Evolutionary conservation across 495 filamentous ascomycete species (phyloP), one percentile per base, ranked within the genome.

Genomic region (Astrothelium macrocarpum): DNA sequence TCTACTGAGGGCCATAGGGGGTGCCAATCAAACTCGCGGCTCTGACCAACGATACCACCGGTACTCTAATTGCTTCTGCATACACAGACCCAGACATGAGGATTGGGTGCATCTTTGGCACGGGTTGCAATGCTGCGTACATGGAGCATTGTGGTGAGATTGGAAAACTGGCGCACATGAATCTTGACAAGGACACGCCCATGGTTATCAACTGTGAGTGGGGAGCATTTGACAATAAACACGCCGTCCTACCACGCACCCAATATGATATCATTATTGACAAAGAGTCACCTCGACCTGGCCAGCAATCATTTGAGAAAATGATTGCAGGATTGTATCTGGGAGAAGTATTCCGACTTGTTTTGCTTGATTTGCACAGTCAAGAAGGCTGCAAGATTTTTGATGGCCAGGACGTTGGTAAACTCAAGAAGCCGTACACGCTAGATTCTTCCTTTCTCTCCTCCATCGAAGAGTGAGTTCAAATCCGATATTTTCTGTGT

Each of bases 121-220:
- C 94, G 16, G 94, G 94, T 65, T 96, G 95, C 75, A 98, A 98
- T 73, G 95, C 94, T 60, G 94, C 94, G 39, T 98, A 98, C 78
- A 95, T 98, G 88, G 94, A 98, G 75, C 78, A 93, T 71, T 87
- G 83, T 64, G 93, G 92, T 42, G 91, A 88, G 1, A 85, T 97
- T 45, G 93, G 93, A 66, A 98, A 98, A 80, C 82, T 98, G 49
- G 91, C 88, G 11, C 88, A 97, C 79, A 82, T 95, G 81, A 92
- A 93, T 65, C 82, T 98, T n/a, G 89, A 90, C 43, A 83, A 91
- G 1, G 85, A 91, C 62, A 87, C 87, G 72, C 91, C 90, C 58
- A 93, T 98, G 77, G 94, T 92, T 53, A 98, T 98, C 78, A 98
- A 98, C 81, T 98, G 94, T 80, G 94, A 98, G 77, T 98, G 91